Conservation (phyloP, 2,329 filamentous ascomycete genomes). For the Diaporthe batatas region DNA sequence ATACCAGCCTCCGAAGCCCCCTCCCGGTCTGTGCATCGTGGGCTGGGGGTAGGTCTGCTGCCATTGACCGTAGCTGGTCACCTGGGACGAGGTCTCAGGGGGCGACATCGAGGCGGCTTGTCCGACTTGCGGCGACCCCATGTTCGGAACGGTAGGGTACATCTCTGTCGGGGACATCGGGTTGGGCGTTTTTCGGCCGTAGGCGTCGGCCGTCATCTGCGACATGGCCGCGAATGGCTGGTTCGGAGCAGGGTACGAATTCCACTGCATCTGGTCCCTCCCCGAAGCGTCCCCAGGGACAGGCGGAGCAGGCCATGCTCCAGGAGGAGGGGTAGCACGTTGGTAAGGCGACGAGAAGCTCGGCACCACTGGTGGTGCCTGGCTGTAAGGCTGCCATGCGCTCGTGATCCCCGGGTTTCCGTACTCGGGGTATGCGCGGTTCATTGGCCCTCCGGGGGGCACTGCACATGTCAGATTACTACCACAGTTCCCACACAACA, state of each 20-base stretch:
- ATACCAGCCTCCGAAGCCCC: conserved; percentile 38
- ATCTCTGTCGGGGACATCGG: conserved; percentile 56
- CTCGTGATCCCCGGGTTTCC: conserved; percentile 52
- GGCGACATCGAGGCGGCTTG: conserved; percentile 33
- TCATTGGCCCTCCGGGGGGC: conserved; percentile 22
- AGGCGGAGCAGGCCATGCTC: conserved; percentile 49
- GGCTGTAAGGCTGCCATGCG: conserved; percentile 64
- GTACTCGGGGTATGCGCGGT: conserved; percentile 55
- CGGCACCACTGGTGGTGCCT: conserved; percentile 62
- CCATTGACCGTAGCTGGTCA: conserved; percentile 34
- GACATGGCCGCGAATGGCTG: conserved; percentile 57
- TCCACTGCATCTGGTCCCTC: conserved; percentile 62
- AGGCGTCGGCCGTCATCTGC: conserved; percentile 51
- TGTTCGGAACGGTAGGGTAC: conserved; percentile 53
- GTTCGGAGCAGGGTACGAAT: conserved; percentile 56
- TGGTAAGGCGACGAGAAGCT: conserved; percentile 63
- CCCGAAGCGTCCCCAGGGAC: conserved; percentile 50
- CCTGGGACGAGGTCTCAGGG: conserved; percentile 22
- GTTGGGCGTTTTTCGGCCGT: conserved; percentile 58
- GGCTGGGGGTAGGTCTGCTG: conserved; percentile 27
- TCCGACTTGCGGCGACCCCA: conserved; percentile 34
- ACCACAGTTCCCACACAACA: neutral
- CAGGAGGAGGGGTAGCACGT: conserved; percentile 53
- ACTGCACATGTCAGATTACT: conserved; percentile 24
- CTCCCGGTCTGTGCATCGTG: conserved; percentile 29